Base-by-base conservation (phyloP, 2,329 filamentous ascomycete genomes). In the Emericellopsis cladophorae region DNA sequence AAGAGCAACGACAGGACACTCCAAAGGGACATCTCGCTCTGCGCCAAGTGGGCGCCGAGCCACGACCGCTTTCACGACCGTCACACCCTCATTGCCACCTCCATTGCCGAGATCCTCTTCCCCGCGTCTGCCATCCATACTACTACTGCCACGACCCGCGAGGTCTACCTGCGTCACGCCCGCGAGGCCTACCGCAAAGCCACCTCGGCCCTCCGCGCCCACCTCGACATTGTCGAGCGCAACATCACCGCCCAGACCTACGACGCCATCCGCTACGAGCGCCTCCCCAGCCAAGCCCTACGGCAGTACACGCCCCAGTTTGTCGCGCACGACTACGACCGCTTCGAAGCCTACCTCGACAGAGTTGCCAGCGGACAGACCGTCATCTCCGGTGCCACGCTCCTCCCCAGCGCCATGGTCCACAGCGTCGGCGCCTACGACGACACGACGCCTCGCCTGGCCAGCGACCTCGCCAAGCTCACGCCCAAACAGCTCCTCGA, bases 1-100 rank as follows among this genome's bases (percentile, higher is more conserved):
- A 50, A 58, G 4, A 59, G 58, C 14, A 51, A 53, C 9, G 58
- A 67, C 24, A 49, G 56, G 14, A 57, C 60, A 35, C 61, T 62
- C 7, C 60, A 63, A 48, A 60, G 58, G 22, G 54, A 53, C 12
- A 65, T 79, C 41, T 76, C 72, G 0, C 64, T 79, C 0, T 74
- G 71, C 42, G 72, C 65, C 3, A 80, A 80, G 45, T 79, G 75
- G 76, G 71, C 74, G 1, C 76, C 76, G 2, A 67, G 68, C 0
- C 62, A 68, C 15, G 65, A 66, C 29, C 63, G 60, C 31, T 73
- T 74, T 46, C 74, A 78, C 47, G 76, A 79, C 53, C 67, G 68
- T 46, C 67, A 76, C 45, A 79, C 75, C 3, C 68, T 69, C 46
- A 64, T 79, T 44, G 62, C 69, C 26, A 72, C 68, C 36, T 66